phyloP scores from a whole-genome alignment of 2,329 filamentous ascomycete species.

The Fusarium sp. region DNA sequence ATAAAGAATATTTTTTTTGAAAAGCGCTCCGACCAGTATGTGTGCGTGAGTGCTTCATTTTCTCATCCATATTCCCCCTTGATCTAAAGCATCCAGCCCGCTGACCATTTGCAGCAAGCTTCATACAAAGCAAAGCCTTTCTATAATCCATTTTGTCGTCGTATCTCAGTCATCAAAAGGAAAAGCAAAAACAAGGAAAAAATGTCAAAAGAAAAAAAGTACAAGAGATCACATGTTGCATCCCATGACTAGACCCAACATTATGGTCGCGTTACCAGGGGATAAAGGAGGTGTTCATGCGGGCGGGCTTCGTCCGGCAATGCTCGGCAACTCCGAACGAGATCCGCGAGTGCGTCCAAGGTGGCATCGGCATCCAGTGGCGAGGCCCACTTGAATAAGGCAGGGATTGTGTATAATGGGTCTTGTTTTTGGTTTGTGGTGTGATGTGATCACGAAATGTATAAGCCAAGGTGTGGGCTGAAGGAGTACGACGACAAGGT shows the following conservation, averaged over 20 bases:
- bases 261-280: constrained; percentile 28
- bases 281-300: constrained; percentile 36
- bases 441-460: constrained; percentile 11
- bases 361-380: constrained; percentile 21
- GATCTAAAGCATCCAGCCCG: constrained; percentile 12
- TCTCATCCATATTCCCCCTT: constrained; percentile 9
- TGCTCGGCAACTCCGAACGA: constrained; percentile 39
- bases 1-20: constrained; percentile 16
- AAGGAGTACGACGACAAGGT: constrained; percentile 11
- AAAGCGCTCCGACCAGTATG: constrained; percentile 2
- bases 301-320: constrained; percentile 30
- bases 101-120: constrained; percentile 22
- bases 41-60: constrained; percentile 15
- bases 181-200: not conserved
- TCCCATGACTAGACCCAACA: not conserved
- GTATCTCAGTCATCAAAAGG: constrained; percentile 10
- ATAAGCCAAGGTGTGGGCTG: not conserved
- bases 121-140: constrained; percentile 11
- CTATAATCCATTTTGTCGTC: constrained; percentile 8
- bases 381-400: constrained; percentile 32
- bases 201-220: not conserved
- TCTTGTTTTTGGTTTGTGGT: constrained; percentile 3
- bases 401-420: constrained; percentile 24
- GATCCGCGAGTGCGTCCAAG: constrained; percentile 25
- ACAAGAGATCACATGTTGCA: constrained; percentile 1